These are phyloP conservation scores for Amauroascus niger DNA, from an alignment of 2,329 filamentous ascomycete genomes.

Conservation along the genomic window DNA sequence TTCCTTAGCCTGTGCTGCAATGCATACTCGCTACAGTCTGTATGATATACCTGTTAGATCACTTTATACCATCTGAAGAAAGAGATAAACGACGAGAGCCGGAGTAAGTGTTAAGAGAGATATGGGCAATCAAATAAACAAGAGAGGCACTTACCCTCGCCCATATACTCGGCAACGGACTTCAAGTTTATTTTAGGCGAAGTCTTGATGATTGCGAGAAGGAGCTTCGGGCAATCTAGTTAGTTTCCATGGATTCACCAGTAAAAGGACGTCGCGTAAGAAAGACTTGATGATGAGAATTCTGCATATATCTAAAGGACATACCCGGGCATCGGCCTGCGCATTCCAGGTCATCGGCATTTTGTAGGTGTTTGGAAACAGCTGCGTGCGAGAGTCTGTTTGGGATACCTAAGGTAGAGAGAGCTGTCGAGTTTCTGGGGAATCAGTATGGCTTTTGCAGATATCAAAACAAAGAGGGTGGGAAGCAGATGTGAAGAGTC, in stretches of 20 bases:
- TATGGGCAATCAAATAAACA: neutral
- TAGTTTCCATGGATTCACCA: neutral
- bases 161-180: conserved; percentile 21
- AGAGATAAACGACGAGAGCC: neutral
- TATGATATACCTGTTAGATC: neutral
- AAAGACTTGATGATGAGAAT: neutral
- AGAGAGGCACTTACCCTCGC: conserved; percentile 9
- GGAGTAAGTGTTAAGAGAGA: neutral
- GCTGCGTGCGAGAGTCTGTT: too few species aligned
- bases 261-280: too few species aligned
- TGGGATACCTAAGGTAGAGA: too few species aligned
- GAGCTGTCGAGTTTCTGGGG: too few species aligned
- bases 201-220: conserved; percentile 20
- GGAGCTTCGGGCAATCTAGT: conserved; percentile 17
- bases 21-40: conserved; percentile 21
- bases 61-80: neutral
- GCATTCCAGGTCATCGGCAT: conserved; percentile 27
- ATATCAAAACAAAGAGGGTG: too few species aligned
- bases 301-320: neutral
- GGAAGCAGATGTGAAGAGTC: too few species aligned
- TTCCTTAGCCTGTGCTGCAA: conserved; percentile 22
- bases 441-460: too few species aligned
- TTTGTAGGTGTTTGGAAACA: neutral
- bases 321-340: conserved; percentile 25
- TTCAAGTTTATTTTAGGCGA: conserved; percentile 18